Percentiles rank a stretch among this genome's conserved stretches.
phyloP scores from a whole-genome alignment of 495 filamentous ascomycete species.

The Penicillium psychrofluorescens region DNA sequence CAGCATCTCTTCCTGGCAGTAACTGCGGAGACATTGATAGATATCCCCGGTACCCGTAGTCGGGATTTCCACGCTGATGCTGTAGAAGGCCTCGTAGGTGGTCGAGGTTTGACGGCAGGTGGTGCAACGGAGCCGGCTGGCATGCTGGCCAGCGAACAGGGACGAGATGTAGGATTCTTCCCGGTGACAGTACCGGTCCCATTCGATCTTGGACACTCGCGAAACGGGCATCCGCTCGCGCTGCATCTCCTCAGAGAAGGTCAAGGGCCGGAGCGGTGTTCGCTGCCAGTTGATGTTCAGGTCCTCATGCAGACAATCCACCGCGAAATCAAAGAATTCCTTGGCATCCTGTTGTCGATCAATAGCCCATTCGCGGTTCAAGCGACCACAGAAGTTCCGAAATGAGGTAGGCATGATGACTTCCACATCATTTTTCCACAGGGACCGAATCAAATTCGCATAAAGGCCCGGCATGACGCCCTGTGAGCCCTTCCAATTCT shows the following conservation, averaged over 20 bases:
- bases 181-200: conserved; percentile 61
- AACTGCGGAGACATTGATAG: conserved; percentile 58
- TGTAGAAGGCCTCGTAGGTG: conserved; percentile 66
- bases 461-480: conserved; percentile 74
- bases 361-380: conserved; percentile 53
- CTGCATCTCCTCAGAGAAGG: conserved; percentile 51
- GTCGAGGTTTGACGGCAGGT: conserved; percentile 61
- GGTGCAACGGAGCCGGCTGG: conserved; percentile 54
- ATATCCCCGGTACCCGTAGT: conserved; percentile 43
- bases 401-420: conserved; percentile 47
- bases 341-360: conserved; percentile 70
- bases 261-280: conserved; percentile 51
- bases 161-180: conserved; percentile 59
- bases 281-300: conserved; percentile 60
- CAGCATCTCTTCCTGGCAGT: conserved; percentile 61
- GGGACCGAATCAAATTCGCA: conserved; percentile 63
- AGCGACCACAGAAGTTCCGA: conserved; percentile 48
- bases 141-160: conserved; percentile 67
- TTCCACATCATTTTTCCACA: conserved; percentile 66
- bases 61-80: conserved; percentile 61
- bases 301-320: conserved; percentile 69
- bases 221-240: conserved; percentile 56
- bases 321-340: conserved; percentile 67
- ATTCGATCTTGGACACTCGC: conserved; percentile 57
- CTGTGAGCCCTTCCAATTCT: conserved; percentile 64